phyloP scores from a whole-genome alignment of 176 grass and related monocot genomes.

The Eleusine indica region DNA sequence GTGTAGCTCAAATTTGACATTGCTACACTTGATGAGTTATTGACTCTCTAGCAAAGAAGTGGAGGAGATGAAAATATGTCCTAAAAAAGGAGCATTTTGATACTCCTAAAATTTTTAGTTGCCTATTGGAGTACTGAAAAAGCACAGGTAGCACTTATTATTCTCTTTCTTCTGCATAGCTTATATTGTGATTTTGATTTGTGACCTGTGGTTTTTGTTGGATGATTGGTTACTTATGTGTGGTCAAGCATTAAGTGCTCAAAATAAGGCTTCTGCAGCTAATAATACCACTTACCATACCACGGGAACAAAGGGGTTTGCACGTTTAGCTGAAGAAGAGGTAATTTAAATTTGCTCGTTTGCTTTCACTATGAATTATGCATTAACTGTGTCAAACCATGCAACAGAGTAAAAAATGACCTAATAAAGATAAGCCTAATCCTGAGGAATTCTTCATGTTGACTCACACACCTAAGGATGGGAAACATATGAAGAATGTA shows the following conservation, averaged over 20 bases:
- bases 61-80: slow-evolving; percentile 52
- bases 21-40: slow-evolving; percentile 28
- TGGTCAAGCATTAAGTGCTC: slow-evolving; percentile 45
- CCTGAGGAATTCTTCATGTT: slow-evolving; percentile 54
- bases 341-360: slow-evolving; percentile 43
- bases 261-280: slow-evolving; percentile 47
- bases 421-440: slow-evolving; percentile 50
- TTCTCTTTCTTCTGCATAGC: slow-evolving; percentile 10
- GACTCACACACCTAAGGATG: slow-evolving; percentile 59
- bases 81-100: slow-evolving; percentile 54
- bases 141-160: slow-evolving; percentile 36
- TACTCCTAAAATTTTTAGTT: slow-evolving; percentile 45
- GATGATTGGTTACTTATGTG: slow-evolving; percentile 7
- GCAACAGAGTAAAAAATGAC: slow-evolving; percentile 53
- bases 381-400: slow-evolving; percentile 23
- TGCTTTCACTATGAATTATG: slow-evolving; percentile 11
- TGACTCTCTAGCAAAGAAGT: slow-evolving; percentile 41
- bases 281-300: slow-evolving; percentile 44
- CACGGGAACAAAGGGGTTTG: slow-evolving; percentile 62
- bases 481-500: slow-evolving; percentile 47
- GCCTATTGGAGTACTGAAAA: slow-evolving; percentile 63
- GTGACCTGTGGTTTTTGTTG: neutral
- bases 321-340: slow-evolving; percentile 58
- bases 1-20: slow-evolving; percentile 59
- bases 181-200: neutral